Evolutionary conservation across 257 asterid genomes (phyloP), one percentile per base, ranked within the genome.

Genomic region (Gentiana straminea): DNA sequence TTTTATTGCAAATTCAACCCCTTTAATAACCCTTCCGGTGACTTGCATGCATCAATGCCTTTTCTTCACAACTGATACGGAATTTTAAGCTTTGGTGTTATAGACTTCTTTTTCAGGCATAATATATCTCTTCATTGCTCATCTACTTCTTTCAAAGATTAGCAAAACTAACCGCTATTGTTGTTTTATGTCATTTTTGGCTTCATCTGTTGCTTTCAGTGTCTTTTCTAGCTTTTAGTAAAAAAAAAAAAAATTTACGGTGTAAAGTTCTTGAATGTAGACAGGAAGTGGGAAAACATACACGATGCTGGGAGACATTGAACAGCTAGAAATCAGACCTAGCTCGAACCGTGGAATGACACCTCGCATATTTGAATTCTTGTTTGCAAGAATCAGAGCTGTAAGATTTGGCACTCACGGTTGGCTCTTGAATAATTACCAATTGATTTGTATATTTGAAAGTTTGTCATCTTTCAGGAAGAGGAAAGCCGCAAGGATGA

Each of bases 211-310:
- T 39, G 8, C 8, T 7, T 39, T 4, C 44, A 41, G 9, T 41
- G 46, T 10, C 46, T 41, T 41, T 41, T 41, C 46, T 41, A 5
- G 46, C 3, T 41, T 41, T 41, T 41, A 41, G 46, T 41, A 4
- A 5, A 41, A 2, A 10, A 41, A 10, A 1, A 41, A 10, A 3
- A 3, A 3, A 3, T 41, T 41, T 60, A 61, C 24, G n/a, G 37
- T 33, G 39, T 32, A 52, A 35, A 62, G 47, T 24, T 56, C 58
- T 43, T 61, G 37, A 46, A 55, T 77, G 75, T 67, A 92, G 99
- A 92, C 99, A 12, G 99, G 99, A 61, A 92, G 99, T 65, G 99
- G 99, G 64, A 92, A 92, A 81, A 92, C 99, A 7, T 72, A 78
- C 55, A 92, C 99, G 61, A 92, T 92, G 99, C 97, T 92, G 54